Evolutionary conservation across 345 rosid species (phyloP).

Genomic region (Anastatica hierochuntica): DNA sequence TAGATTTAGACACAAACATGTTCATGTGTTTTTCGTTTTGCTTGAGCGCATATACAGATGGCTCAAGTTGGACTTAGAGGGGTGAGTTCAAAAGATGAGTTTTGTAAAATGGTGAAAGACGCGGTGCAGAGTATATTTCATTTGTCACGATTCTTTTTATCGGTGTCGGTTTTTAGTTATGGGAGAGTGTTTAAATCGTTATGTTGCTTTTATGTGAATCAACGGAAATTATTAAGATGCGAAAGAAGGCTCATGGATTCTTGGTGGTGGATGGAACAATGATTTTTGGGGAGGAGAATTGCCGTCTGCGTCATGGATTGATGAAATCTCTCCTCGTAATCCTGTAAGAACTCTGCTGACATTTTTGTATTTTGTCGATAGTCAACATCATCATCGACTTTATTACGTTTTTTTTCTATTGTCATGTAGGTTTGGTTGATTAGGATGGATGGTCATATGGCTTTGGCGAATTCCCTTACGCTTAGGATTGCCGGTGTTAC

Average conservation of each 20-base stretch:
- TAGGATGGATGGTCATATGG: slow-evolving; percentile 96
- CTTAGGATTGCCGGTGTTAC: slow-evolving; percentile 57
- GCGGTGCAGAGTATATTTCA: slow-evolving; percentile 51
- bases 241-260: slow-evolving; percentile 61
- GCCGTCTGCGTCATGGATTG: slow-evolving; percentile 75
- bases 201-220: no score
- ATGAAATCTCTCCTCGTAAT: slow-evolving; percentile 56
- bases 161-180: no score
- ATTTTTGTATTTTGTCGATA: not conserved
- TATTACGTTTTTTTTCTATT: not conserved
- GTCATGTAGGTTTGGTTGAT: slow-evolving; percentile 60
- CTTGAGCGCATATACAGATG: slow-evolving; percentile 47
- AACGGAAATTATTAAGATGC: slow-evolving; percentile 38
- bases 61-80: slow-evolving; percentile 50
- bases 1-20: no score
- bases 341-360: slow-evolving; percentile 41
- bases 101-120: slow-evolving; percentile 61
- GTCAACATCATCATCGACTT: not conserved
- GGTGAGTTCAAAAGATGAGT: slow-evolving; percentile 50
- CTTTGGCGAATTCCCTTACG: slow-evolving; percentile 75
- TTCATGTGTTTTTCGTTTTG: not conserved
- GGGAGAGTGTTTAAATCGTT: not conserved
- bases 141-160: not conserved
- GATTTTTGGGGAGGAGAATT: slow-evolving; percentile 92
- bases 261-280: slow-evolving; percentile 98